These are phyloP conservation scores for Phytophthora pinifolia DNA, from an alignment of 352 stramenopile species.

Conservation along the genomic window DNA sequence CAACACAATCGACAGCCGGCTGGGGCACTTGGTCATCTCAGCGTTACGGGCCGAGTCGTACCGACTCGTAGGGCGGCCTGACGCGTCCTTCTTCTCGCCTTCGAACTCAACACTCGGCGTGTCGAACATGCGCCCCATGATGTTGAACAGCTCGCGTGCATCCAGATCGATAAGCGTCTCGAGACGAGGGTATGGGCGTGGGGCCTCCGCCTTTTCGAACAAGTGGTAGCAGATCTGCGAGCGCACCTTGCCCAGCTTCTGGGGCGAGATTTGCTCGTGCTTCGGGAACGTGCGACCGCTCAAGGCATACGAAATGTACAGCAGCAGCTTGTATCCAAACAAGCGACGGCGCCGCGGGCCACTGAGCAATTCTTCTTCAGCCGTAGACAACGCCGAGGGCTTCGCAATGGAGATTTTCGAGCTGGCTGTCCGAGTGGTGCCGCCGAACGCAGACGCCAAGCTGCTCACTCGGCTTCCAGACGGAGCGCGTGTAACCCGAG, in stretches of 20 bases:
- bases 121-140: constrained; percentile 80
- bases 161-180: constrained; percentile 77
- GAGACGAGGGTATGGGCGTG: constrained; percentile 77
- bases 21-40: constrained; percentile 74
- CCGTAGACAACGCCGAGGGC: constrained; percentile 25
- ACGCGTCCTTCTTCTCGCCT: constrained; percentile 74
- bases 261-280: constrained; percentile 58
- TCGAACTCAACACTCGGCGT: constrained; percentile 85
- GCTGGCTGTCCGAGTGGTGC: constrained; percentile 35
- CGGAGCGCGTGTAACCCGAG: constrained; percentile 26
- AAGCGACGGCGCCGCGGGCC: constrained; percentile 60
- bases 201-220: constrained; percentile 62
- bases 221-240: constrained; percentile 86
- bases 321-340: constrained; percentile 82
- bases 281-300: constrained; percentile 89
- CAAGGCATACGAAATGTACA: constrained; percentile 94
- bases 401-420: constrained; percentile 40
- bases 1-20: constrained; percentile 81
- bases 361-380: constrained; percentile 50
- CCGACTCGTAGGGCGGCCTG: constrained; percentile 54
- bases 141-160: constrained; percentile 79
- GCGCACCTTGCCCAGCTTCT: constrained; percentile 74
- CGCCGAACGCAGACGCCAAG: constrained; percentile 68
- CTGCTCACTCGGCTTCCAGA: constrained; percentile 56
- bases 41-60: constrained; percentile 81